Conservation (phyloP, 1,284 basidiomycete genomes). For the Mycosarcoma maydis region DNA sequence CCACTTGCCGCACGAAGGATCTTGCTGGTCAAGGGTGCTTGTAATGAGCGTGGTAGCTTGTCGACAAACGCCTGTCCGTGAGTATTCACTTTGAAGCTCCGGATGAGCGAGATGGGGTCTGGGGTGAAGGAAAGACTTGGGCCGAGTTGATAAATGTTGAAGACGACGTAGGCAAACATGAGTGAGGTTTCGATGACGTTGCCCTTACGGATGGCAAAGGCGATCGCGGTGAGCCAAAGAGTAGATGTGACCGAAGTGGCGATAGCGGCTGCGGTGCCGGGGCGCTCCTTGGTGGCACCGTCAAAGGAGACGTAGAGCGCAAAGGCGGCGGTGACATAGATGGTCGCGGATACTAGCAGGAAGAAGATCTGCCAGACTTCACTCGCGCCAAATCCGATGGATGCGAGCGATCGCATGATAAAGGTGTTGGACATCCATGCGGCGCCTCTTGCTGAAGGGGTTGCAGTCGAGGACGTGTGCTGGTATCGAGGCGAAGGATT, state of each 20-base stretch:
- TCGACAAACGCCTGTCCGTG: slow-evolving; percentile 37
- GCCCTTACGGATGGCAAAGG: slow-evolving; percentile 62
- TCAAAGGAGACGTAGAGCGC: slow-evolving; percentile 63
- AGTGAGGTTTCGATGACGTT: slow-evolving; percentile 65
- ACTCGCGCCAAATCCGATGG: slow-evolving; percentile 56
- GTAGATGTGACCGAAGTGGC: slow-evolving; percentile 60
- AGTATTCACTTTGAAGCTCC: slow-evolving; percentile 58
- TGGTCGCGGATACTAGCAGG: slow-evolving; percentile 59
- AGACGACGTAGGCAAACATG: slow-evolving; percentile 65
- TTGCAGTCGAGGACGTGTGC: slow-evolving; percentile 69
- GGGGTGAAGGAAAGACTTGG: slow-evolving; percentile 56
- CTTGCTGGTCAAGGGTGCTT: slow-evolving; percentile 29
- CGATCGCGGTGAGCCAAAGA: slow-evolving; percentile 64
- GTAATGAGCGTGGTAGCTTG: slow-evolving; percentile 23
- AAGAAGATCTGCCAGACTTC: slow-evolving; percentile 66
- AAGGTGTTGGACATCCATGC: slow-evolving; percentile 40
- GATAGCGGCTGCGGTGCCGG: slow-evolving; percentile 58
- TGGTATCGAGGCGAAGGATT: slow-evolving; percentile 78
- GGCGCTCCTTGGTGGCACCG: slow-evolving; percentile 54
- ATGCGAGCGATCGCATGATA: slow-evolving; percentile 48
- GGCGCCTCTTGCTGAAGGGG: slow-evolving; percentile 9
- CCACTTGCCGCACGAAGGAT: slow-evolving; percentile 39
- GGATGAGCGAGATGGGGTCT: slow-evolving; percentile 62
- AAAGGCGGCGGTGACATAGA: slow-evolving; percentile 60
- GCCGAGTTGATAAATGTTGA: slow-evolving; percentile 64